Evolutionary conservation across 495 filamentous ascomycete species (phyloP), one percentile per base, ranked within the genome.

Genomic region (Neurospora sublineolata): DNA sequence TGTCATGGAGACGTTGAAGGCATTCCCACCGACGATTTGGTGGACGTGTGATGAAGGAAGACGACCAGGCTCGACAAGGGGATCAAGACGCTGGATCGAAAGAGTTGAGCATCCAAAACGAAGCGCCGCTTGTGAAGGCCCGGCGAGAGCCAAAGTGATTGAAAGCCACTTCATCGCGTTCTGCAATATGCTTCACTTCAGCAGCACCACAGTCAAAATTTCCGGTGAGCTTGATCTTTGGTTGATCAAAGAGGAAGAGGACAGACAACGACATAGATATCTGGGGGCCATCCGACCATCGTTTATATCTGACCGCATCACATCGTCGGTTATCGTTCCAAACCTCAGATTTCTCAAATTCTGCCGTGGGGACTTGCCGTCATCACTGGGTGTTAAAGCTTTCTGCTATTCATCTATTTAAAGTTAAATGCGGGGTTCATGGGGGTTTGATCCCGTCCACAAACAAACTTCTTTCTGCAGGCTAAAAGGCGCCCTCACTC

Each of bases 11-110:
- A 82, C 81, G 71, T 84, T 83, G 78, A 86, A 86, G 38, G 79
- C 80, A 79, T 86, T 83, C 37, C 84, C 84, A 37, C 84, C 84
- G 1, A 84, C 82, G 20, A 86, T 82, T 69, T 84, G 83, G 71
- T 86, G 84, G 44, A 86, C 78, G 72, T 86, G 84, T 7, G 84
- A 73, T 18, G 83, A 82, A 8, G 82, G 81, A 27, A 74, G 74
- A 37, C 72, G 72, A 52, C 79, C 81, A 14, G 81, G 80, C 75
- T 83, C 79, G 69, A 83, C 84, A 40, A 83, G 71, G n/a, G 83
- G 82, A 71, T 82, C 82, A 38, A 85, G 73, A 16, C 83, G 81
- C 71, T 85, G 83, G 69, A 85, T 75, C 37, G 79, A 81, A 58
- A 85, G 76, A 3, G 78, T 82, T 27, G 82, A 81, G 73, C 83